A percentile compares a stretch with the other conserved stretches of the same genome.
Evolutionary conservation across 495 filamentous ascomycete species (phyloP).

Genomic region (Daldinia decipiens): DNA sequence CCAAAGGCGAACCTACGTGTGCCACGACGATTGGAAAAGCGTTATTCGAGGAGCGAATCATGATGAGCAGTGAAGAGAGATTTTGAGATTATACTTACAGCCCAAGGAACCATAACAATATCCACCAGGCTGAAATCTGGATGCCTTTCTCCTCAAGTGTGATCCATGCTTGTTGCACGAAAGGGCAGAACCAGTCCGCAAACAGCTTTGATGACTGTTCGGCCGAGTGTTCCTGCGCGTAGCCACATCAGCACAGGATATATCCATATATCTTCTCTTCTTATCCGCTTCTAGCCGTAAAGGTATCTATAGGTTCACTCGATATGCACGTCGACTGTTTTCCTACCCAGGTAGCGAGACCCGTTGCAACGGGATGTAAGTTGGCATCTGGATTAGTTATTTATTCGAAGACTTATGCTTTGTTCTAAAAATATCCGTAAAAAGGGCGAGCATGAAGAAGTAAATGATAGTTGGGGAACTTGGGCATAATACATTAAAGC

Average conservation of each 20-base stretch:
- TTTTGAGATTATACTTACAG: slow-evolving; percentile 41
- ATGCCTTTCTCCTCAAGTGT: slow-evolving; percentile 71
- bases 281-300: neutral
- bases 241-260: neutral
- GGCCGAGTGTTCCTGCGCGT: slow-evolving; percentile 52
- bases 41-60: neutral
- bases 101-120: slow-evolving; percentile 66
- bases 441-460: too few relatives aligned
- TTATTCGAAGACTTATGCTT: neutral
- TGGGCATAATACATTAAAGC: slow-evolving; percentile 5
- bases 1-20: slow-evolving; percentile 58
- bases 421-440: neutral
- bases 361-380: slow-evolving; percentile 65
- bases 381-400: slow-evolving; percentile 54
- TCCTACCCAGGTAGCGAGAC: slow-evolving; percentile 59
- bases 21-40: neutral
- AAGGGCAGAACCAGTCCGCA: slow-evolving; percentile 70
- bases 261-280: neutral
- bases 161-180: slow-evolving; percentile 68
- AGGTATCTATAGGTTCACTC: neutral
- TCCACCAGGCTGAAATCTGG: slow-evolving; percentile 62
- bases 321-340: slow-evolving; percentile 37
- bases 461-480: slow-evolving; percentile 6
- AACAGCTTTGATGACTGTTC: slow-evolving; percentile 69
- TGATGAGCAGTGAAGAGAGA: neutral